Base-by-base conservation (phyloP, 2,329 filamentous ascomycete species). In the Myriosclerotinia duriaeana region DNA sequence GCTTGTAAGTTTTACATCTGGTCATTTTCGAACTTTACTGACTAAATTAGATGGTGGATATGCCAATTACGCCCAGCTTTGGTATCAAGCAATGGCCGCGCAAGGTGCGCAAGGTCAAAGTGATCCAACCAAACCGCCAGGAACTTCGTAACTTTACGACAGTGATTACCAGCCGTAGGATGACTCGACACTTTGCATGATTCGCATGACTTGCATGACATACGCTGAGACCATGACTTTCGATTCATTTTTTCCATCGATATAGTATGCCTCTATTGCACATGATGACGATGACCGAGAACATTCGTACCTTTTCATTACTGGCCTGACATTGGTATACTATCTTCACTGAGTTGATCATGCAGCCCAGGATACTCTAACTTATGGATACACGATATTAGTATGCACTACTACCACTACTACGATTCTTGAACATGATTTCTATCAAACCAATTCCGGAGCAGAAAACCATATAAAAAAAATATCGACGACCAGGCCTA, bases 21-120 rank as follows among this genome's bases (percentile, higher is more conserved):
- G 69, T 50, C 20, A 61, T 8, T 26, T 3, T 44, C 26, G 34
- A 55, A n/a, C 26, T 50, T 52, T 50, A 48, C 69, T 72, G 56
- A 76, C 64, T 42, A 48, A 56, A 54, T 58, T 52, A 88, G 86
- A 93, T 78, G 91, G 91, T 71, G 91, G 91, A 68, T 94, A 94
- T 78, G 85, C 93, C 73, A 89, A 89, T 72, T 95, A 94, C 76
- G 79, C 92, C 67, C 86, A 89, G 52, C 82, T 93, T 72, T 95
- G 91, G 91, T 93, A 92, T 79, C 88, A 91, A 75, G 90, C 89
- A 58, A 76, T 85, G 75, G 82, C 83, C 61, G 80, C 83, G 73
- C 83, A 85, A 74, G 75, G 70, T 44, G 72, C 74, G 44, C 76
- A 77, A 64, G 69, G 75, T 59, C 70, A 75, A 68, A 75, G 75